Base-by-base conservation (phyloP, 768 basidiomycete species). In the Scleroderma bovista region DNA sequence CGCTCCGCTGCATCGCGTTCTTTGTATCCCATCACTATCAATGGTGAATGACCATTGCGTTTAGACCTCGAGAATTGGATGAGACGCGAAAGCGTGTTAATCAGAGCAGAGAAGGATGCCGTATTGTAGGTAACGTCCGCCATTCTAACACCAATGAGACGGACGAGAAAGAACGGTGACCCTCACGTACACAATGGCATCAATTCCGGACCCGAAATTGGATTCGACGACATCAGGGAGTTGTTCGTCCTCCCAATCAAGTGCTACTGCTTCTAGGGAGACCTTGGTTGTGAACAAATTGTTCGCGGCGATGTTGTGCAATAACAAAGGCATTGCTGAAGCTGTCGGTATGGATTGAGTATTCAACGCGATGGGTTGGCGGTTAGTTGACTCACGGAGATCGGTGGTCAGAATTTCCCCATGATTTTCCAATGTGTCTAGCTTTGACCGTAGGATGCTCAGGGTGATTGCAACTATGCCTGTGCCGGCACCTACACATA, bases 91-190 rank as follows among this genome's bases (percentile, higher is more conserved):
- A 95, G 69, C 1, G 90, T 93, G n/a, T 69, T 69, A 16, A 91
- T 66, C 36, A 95, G 79, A 0, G 86, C 74, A 2, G 87, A 80
- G 65, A 95, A 96, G 2, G 90, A 86, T 1, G 82, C 70, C 1
- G 88, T 90, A 69, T 95, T 95, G 71, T 94, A 95, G 1, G 91
- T 86, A 8, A 94, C 89, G 58, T 96, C 93, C 12, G 92, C 88
- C 83, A 94, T 91, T 39, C 92, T 93, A 56, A n/a, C 34, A 22
- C 15, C 19, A 8, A 23, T 12, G 36, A 51, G 29, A 51, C 41
- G 47, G 11, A 46, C 33, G 10, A 36, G 23, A 9, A 13, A 22
- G 20, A 13, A 1, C 3, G 32, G 22, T 13, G 22, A 29, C 47
- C 45, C 9, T 19, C 10, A 73, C 86, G 51, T 65, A 90, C 88